Base-by-base conservation (phyloP, 78 protist genomes). In the Dictyostelium firmibasis region DNA sequence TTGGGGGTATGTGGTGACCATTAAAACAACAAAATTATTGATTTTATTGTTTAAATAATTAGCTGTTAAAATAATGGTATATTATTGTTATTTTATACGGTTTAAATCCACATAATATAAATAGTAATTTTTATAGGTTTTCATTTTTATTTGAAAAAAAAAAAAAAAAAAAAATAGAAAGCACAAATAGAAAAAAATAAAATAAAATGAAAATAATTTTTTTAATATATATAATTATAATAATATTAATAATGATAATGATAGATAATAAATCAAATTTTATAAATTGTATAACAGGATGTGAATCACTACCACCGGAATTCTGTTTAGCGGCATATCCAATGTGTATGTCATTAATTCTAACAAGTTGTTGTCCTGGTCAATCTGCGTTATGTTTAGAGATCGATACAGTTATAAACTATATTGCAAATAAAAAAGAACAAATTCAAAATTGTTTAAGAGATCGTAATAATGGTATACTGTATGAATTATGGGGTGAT, bases 291-390 rank as follows among this genome's bases (percentile, higher is more conserved):
- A 14, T 57, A 57, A 20, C 67, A 57, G 75, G 36, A 10, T 67
- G 75, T 67, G 75, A 27, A 25, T 11, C 31, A 27, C 10, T 67
- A 67, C 27, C 75, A 67, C 27, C 75, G 11, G 75, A 67, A 27
- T 29, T 79, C 3, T 86, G 92, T 76, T 20, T 33, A 14, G 67
- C 92, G 13, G 83, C 92, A 23, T 86, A 86, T 75, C 92, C 92
- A 9, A 20, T 47, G 14, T 86, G 92, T 75, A 76, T 23, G 11
- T n/a, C 67, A 41, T 25, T 86, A 18, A 53, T 62, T 35, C 7
- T 86, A 72, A 75, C 35, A 76, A 31, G 43, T 25, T 86, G 92
- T 86, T 86, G 92, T 33, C 41, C 35, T 0, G 92, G 92, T 36
- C 41, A 27, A 35, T 31, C 23, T 5, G 27, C 53, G 6, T 4